Conservation (phyloP, 768 basidiomycete genomes). For the Boletus speciosus region DNA sequence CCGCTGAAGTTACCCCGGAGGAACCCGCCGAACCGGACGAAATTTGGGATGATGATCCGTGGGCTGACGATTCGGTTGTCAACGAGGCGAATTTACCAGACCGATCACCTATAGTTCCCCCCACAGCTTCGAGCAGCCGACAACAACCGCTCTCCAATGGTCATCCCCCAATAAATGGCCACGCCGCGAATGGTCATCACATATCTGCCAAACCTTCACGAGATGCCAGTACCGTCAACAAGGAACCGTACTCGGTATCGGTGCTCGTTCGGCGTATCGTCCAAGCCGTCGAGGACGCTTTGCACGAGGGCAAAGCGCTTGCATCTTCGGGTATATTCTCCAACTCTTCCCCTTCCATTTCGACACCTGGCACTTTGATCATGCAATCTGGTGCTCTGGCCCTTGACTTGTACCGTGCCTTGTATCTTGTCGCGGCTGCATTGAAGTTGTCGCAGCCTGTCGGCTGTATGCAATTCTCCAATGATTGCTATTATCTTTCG, state of each 20-base stretch:
- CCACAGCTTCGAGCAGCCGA: slow-evolving; percentile 49
- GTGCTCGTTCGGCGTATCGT: slow-evolving; percentile 52
- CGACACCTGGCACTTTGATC: slow-evolving; percentile 51
- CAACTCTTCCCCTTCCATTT: slow-evolving; percentile 27
- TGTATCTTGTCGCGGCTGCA: slow-evolving; percentile 65
- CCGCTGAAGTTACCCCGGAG: slow-evolving; percentile 14
- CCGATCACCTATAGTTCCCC: slow-evolving; percentile 27
- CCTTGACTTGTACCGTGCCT: slow-evolving; percentile 75
- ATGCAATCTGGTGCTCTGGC: slow-evolving; percentile 59
- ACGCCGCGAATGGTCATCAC: slow-evolving; percentile 17
- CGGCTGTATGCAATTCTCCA: slow-evolving; percentile 70
- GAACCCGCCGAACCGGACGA: slow-evolving; percentile 40
- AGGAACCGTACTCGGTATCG: slow-evolving; percentile 62
- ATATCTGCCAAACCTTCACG: slow-evolving; percentile 18
- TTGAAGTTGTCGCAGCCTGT: slow-evolving; percentile 48
- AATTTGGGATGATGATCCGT: slow-evolving; percentile 68
- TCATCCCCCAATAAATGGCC: slow-evolving; percentile 20
- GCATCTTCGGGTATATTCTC: slow-evolving; percentile 53
- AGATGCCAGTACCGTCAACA: slow-evolving; percentile 10
- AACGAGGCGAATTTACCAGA: slow-evolving; percentile 26
- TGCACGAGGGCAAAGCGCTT: slow-evolving; percentile 67
- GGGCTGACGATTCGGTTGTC: slow-evolving; percentile 47
- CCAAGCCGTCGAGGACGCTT: slow-evolving; percentile 53
- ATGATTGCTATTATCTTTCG: slow-evolving; percentile 72
- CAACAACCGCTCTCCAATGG: slow-evolving; percentile 37